Percentiles rank a stretch among this genome's conserved stretches.
Evolutionary conservation across 306 rosid species (phyloP).

Genomic region (Inga leiocalycina): DNA sequence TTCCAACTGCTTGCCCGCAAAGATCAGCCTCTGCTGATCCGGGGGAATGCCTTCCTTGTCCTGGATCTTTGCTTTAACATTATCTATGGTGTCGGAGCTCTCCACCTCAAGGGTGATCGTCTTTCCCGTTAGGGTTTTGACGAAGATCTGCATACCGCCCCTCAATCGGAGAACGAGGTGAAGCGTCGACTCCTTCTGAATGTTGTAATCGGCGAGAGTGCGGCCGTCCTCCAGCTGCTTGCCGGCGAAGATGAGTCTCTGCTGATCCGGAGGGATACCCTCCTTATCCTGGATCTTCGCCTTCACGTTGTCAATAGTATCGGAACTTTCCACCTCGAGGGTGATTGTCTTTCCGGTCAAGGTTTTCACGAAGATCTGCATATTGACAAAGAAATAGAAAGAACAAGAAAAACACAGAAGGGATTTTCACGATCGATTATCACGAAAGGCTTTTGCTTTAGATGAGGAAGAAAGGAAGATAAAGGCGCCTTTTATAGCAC

Average conservation of each 20-base stretch:
- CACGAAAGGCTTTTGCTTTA: neutral
- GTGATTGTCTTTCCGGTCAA: constrained; percentile 54
- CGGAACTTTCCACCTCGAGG: constrained; percentile 51
- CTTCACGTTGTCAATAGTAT: constrained; percentile 52
- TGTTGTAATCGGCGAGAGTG: constrained; percentile 45
- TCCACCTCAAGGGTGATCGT: constrained; percentile 48
- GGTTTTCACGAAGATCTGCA: constrained; percentile 44
- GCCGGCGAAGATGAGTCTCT: constrained; percentile 10
- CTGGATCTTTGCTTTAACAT: constrained; percentile 53
- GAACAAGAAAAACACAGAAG: no score
- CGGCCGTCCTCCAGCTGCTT: constrained; percentile 55
- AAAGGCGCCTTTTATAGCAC: neutral
- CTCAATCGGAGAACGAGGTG: constrained; percentile 53
- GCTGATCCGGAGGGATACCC: constrained; percentile 8
- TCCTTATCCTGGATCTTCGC: constrained; percentile 51
- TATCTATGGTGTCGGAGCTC: constrained; percentile 49
- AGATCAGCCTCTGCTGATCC: neutral
- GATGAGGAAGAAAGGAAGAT: neutral
- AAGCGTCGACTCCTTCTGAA: constrained; percentile 51
- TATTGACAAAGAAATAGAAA: neutral
- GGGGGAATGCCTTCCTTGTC: constrained; percentile 26
- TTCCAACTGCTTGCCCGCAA: neutral
- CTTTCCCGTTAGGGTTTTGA: constrained; percentile 46
- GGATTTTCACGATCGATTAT: neutral
- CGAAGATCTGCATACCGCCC: constrained; percentile 55